Evolutionary conservation across 2,329 filamentous ascomycete genomes (phyloP).

Genomic region (Hypocrella siamensis): DNA sequence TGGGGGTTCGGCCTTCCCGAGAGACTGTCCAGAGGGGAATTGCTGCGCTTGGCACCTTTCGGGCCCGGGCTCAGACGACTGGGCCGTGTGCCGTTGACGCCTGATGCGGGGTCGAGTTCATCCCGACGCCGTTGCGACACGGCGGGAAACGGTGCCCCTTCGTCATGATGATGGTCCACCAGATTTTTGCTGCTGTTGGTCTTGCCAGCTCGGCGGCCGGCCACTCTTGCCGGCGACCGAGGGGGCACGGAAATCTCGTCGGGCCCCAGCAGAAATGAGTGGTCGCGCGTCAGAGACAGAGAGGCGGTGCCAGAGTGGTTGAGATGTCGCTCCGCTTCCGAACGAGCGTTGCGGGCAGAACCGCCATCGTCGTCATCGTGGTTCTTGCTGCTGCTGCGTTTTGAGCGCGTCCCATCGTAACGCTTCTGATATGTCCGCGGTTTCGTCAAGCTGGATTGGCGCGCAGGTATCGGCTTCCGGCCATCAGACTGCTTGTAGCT

Average conservation of each 20-base stretch:
- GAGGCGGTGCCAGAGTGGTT: neutral
- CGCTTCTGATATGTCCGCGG: conserved; percentile 36
- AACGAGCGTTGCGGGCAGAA: conserved; percentile 21
- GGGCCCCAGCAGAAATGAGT: conserved; percentile 10
- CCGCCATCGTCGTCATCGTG: too few relatives aligned
- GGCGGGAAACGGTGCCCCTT: conserved; percentile 55
- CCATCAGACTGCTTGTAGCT: conserved; percentile 11
- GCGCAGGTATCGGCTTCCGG: conserved; percentile 43
- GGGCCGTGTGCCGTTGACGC: conserved; percentile 26
- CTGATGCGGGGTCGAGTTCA: conserved; percentile 31
- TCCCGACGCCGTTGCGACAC: conserved; percentile 45
- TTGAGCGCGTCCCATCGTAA: conserved; percentile 33
- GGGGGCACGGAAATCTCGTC: conserved; percentile 8
- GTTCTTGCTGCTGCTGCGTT: conserved; percentile 30
- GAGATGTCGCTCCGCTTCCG: conserved; percentile 22
- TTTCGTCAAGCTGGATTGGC: conserved; percentile 53
- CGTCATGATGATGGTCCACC: conserved; percentile 30
- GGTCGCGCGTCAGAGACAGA: neutral
- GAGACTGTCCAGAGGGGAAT: conserved; percentile 41
- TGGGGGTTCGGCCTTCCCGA: conserved; percentile 31
- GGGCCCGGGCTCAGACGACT: conserved; percentile 33
- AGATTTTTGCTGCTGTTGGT: conserved; percentile 12
- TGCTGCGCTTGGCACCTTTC: conserved; percentile 34
- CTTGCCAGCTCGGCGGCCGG: conserved; percentile 8
- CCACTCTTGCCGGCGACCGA: conserved; percentile 6